Evolutionary conservation across 1,284 basidiomycete genomes (phyloP).

Genomic region (Cryptococcus amylolentus): DNA sequence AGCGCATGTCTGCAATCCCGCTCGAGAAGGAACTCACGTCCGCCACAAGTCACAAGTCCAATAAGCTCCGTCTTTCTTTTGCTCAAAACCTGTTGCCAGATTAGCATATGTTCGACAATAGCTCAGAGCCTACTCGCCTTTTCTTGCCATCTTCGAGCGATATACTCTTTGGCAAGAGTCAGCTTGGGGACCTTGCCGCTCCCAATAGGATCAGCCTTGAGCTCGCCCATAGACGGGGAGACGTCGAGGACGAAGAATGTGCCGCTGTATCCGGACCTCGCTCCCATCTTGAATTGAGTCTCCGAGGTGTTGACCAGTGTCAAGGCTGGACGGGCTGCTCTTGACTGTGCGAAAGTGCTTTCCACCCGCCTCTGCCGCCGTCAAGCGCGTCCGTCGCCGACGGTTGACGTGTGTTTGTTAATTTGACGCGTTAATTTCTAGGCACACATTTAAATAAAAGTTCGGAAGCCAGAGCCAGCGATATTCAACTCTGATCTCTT

Average conservation of each 20-base stretch:
- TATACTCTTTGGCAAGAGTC: slow-evolving; percentile 76
- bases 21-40: slow-evolving; percentile 42
- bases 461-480: no score
- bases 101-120: not conserved
- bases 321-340: no score
- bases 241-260: slow-evolving; percentile 72
- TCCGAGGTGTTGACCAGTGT: no score
- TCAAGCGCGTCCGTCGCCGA: no score
- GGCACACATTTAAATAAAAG: no score
- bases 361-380: no score
- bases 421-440: no score
- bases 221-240: slow-evolving; percentile 75
- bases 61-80: slow-evolving; percentile 88
- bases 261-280: slow-evolving; percentile 42
- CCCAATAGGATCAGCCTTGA: slow-evolving; percentile 59
- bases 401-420: no score
- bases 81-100: slow-evolving; percentile 68
- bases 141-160: slow-evolving; percentile 81
- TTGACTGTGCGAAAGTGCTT: no score
- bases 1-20: not conserved
- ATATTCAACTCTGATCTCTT: no score
- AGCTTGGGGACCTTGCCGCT: slow-evolving; percentile 66
- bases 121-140: slow-evolving; percentile 58
- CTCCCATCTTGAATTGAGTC: slow-evolving; percentile 13
- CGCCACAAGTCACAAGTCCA: slow-evolving; percentile 78